Percentiles rank a stretch among this genome's conserved stretches.
Conservation (phyloP, 2,329 filamentous ascomycete species). For the Coleophoma crateriformis region DNA sequence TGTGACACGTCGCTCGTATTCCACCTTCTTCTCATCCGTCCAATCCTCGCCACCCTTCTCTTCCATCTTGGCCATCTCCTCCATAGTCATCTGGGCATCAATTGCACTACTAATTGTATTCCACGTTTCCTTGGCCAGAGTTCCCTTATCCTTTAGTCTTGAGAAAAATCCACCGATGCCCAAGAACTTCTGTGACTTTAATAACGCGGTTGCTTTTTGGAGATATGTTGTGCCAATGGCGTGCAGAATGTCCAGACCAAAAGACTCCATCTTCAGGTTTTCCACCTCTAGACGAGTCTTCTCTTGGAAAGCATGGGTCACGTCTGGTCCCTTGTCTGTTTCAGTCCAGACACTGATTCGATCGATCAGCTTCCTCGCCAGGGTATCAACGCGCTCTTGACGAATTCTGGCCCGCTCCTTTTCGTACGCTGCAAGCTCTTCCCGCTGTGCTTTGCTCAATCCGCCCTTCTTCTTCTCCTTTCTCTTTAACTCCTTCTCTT, state of each 20-base stretch:
- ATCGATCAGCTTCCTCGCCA: conserved; percentile 81
- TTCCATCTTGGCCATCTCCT: conserved; percentile 96
- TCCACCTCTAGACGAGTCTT: conserved; percentile 94
- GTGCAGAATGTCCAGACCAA: conserved; percentile 92
- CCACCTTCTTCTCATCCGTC: conserved; percentile 94
- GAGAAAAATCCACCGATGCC: conserved; percentile 94
- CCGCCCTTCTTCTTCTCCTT: conserved; percentile 88
- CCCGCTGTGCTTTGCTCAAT: conserved; percentile 85
- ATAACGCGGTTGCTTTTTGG: conserved; percentile 77
- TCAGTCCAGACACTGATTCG: conserved; percentile 94
- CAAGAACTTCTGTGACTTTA: conserved; percentile 95
- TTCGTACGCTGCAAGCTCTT: conserved; percentile 85
- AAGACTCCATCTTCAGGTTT: conserved; percentile 98
- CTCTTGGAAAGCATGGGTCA: conserved; percentile 84
- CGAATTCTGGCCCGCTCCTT: conserved; percentile 77
- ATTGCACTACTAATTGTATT: conserved; percentile 95
- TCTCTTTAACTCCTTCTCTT: conserved; percentile 70
- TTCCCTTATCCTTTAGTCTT: conserved; percentile 92
- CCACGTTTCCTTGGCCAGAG: conserved; percentile 96
- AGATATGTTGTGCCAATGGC: conserved; percentile 90
- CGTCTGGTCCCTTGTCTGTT: conserved; percentile 81
- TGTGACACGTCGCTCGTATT: conserved; percentile 93
- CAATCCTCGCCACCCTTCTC: conserved; percentile 93
- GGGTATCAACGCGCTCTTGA: conserved; percentile 81
- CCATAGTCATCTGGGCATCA: conserved; percentile 96